Evolutionary conservation across 2,329 filamentous ascomycete species (phyloP), one percentile per base, ranked within the genome.

Genomic region (Diaporthe sp.): DNA sequence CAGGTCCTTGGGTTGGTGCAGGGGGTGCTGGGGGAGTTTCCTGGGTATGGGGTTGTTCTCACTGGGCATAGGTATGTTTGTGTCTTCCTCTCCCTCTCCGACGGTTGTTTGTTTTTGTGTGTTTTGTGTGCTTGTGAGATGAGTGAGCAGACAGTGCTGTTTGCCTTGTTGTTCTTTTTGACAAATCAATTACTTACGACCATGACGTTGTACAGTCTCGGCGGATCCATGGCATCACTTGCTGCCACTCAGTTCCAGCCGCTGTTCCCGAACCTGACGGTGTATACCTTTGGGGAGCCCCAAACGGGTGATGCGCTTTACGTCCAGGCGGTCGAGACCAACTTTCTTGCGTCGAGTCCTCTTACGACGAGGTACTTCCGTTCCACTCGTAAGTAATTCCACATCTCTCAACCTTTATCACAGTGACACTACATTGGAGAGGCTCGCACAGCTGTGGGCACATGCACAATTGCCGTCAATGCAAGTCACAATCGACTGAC

Each of bases 221-320:
- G 64, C 30, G 64, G 64, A 4, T 67, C 64, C 3, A 52, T 67
- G 45, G 64, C 64, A 30, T 67, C 64, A 7, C 64, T 67, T 22
- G 64, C 64, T 67, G 64, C 64, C 9, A 67, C 45, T 30, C 64
- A 67, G 33, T 67, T 67, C 7, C 64, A 67, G 42, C 64, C 64
- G 12, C 22, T 54, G 12, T 67, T 67, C 30, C 64, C 64, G 0
- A 67, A 67, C 33, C 15, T 67, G n/a, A 67, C 64, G 15, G 45
- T 67, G 9, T 67, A 52, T 19, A 67, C 64, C 45, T 67, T 52
- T 38, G 64, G 64, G 22, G 64, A 67, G 30, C 64, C 64, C 17
- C 64, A 33, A 40, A 67, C 64, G 12, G 64, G 64, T 22, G 64
- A 67, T 38, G 64, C 64, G 8, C 22, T 52, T 2, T 67, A 67